Base-by-base conservation (phyloP, 2,329 filamentous ascomycete species). In the Parastagonospora nodorum region DNA sequence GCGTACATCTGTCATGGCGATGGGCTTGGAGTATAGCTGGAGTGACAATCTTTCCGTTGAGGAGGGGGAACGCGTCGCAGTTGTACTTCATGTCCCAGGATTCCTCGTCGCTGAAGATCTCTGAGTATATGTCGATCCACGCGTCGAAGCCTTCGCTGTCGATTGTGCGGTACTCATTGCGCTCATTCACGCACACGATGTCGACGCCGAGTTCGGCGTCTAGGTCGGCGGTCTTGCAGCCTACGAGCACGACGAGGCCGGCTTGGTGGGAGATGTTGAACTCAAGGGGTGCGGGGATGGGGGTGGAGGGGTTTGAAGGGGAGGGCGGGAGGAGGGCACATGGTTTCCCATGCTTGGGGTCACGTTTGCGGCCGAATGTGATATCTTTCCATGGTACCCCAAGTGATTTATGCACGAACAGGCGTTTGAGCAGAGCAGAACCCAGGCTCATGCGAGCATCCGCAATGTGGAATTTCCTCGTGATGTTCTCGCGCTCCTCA, bases 241-340 rank as follows among this genome's bases (percentile, higher is more conserved):
- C 86, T 10, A 88, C 80, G 28, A 92, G 76, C 2, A 83, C 83
- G 0, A 92, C 89, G 12, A 93, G 76, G 1, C 89, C 89, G 8
- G 86, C 87, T 76, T 93, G 89, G 71, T 93, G 89, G 39, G 84
- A 87, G 48, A 92, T 82, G 73, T 93, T 93, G 79, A 93, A 92
- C 56, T 87, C 84, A 32, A 86, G 72, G 52, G 74, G 61, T 58
- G 75, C 39, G 47, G 58, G 67, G 3, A 48, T n/a, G 1, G 49
- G 44, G 19, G 19, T 24, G 1, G 51, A 33, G 8, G 36, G 28
- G 5, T 29, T n/a, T 37, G 40, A n/a, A 15, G 39, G 30, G 7
- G 69, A 69, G 24, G 66, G 79, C 73, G 74, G 49, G 51, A 75
- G 58, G 61, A 82, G 72, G 48, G 80, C 75, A 69, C 78, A 72